Conservation (phyloP, 345 rosid genomes). For the Orychophragmus violaceus region DNA sequence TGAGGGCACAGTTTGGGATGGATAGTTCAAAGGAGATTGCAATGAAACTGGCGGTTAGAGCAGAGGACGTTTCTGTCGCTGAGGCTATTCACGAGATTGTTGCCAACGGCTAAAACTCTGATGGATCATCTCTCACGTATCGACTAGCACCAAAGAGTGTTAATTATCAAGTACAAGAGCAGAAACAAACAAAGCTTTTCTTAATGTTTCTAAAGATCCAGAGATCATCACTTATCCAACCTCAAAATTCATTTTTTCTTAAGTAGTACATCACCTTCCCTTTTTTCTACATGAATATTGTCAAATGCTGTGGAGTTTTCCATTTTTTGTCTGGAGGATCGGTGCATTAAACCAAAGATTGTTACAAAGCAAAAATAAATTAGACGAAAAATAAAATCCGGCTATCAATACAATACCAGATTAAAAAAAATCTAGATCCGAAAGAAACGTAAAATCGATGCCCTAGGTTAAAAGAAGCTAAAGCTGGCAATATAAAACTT, state of each 20-base stretch:
- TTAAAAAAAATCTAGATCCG: no score
- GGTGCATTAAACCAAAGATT: no score
- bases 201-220: neutral
- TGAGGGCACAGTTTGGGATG: slow-evolving; percentile 76
- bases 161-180: neutral
- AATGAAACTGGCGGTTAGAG: slow-evolving; percentile 84
- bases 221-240: neutral
- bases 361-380: neutral
- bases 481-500: no score
- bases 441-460: no score
- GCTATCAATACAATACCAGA: no score
- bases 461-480: no score
- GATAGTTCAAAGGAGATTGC: slow-evolving; percentile 78
- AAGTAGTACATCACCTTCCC: neutral
- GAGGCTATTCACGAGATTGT: slow-evolving; percentile 89
- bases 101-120: slow-evolving; percentile 51
- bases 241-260: neutral
- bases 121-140: neutral
- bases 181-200: neutral
- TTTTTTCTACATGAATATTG: neutral
- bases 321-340: no score
- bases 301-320: slow-evolving; percentile 2
- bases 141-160: slow-evolving; percentile 3
- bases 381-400: no score
- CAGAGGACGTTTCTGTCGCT: slow-evolving; percentile 67